These are phyloP conservation scores for Meyerozyma smithsonii DNA, from an alignment of 1,139 yeast species.

Conservation along the genomic window DNA sequence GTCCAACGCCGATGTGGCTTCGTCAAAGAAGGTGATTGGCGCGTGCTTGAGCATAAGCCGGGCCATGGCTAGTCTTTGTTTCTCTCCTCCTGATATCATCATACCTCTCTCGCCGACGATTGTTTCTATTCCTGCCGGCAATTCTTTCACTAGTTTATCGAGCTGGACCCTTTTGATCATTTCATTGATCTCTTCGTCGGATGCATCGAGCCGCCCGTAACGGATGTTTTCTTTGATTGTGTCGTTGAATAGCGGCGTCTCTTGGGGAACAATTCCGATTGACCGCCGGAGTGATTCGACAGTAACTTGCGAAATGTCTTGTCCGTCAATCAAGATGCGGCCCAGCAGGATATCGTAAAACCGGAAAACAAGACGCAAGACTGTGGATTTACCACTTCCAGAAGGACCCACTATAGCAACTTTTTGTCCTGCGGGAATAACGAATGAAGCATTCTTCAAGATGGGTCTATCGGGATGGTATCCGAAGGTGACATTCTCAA, in stretches of 20 bases:
- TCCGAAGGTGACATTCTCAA: constrained; percentile 91
- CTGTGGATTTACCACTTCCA: constrained; percentile 93
- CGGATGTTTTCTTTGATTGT: constrained; percentile 82
- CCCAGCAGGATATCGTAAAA: constrained; percentile 84
- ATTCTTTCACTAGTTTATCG: constrained; percentile 53
- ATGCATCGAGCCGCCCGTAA: constrained; percentile 76
- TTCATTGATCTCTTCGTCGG: constrained; percentile 62
- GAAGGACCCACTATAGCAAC: constrained; percentile 95
- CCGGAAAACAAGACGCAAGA: constrained; percentile 76
- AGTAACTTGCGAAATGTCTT: constrained; percentile 73
- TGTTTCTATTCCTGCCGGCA: constrained; percentile 83
- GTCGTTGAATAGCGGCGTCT: constrained; percentile 92
- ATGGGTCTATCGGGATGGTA: constrained; percentile 88
- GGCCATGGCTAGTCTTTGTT: constrained; percentile 92
- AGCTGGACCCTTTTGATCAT: constrained; percentile 72
- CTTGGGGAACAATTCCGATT: constrained; percentile 96
- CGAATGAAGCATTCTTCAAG: constrained; percentile 71
- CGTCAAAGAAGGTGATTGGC: constrained; percentile 92
- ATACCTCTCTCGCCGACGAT: constrained; percentile 97
- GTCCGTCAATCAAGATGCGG: constrained; percentile 80
- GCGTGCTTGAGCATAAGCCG: constrained; percentile 78
- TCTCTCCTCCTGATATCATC: constrained; percentile 99
- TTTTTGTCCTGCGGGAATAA: constrained; percentile 85
- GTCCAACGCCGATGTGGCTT: constrained; percentile 94
- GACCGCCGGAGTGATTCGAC: constrained; percentile 68